Base-by-base conservation (phyloP, 306 rosid genomes). In the Vicia villosa region DNA sequence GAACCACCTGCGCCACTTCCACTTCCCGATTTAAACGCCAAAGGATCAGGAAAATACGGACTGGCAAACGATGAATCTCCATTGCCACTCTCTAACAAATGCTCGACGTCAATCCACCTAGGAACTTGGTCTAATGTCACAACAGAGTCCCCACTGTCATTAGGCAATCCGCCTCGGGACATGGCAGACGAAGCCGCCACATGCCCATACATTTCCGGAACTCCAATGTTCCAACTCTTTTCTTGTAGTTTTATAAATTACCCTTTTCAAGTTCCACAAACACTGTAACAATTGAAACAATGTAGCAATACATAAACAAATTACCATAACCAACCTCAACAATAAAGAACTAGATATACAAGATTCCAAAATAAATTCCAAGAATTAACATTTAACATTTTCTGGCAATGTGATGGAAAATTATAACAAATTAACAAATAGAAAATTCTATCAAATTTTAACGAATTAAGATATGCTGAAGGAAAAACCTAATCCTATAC, bases 91-190 rank as follows among this genome's bases (percentile, higher is more conserved):
- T 74, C 92, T 82, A 86, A 55, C 5, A 88, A 87, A 68, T 82
- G 85, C 77, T 95, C 97, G 0, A 96, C 87, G 79, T 91, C 96
- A 74, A 87, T 84, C 99, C 99, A 95, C 45, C 97, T 79, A 0
- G 99, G 97, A 81, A 95, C 86, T 85, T 91, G 96, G 81, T 89
- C 96, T 80, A 95, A 83, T 77, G 78, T 84, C 66, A 91, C 97
- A 49, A 89, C 79, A 70, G 83, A 82, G 42, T 89, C 95, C 72
- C 85, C 95, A 70, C 34, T 87, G 36, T 87, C 92, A 32, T 77
- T 86, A 8, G 91, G 87, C 46, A 79, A 65, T 56, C 90, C 97
- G 28, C 85, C 94, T 24, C 77, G 78, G 12, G 89, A 69, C 10
- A 85, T 69, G 69, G 88, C 88, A 17, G 87, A 66, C 66, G 79